Base-by-base conservation (phyloP, 345 rosid genomes). In the Bruguiera parviflora region DNA sequence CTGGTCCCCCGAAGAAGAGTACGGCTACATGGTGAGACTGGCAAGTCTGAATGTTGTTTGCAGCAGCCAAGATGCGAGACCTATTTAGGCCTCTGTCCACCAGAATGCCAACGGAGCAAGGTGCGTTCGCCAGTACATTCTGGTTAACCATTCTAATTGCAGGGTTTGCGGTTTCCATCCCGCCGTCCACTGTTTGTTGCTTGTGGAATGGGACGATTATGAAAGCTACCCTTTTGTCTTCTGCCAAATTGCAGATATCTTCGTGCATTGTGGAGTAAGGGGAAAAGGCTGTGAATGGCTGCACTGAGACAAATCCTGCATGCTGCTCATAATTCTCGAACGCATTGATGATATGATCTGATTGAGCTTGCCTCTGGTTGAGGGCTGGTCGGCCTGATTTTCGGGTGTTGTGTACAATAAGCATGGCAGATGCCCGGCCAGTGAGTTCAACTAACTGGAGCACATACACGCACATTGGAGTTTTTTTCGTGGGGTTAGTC, bases 191-290 rank as follows among this genome's bases (percentile, higher is more conserved):
- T 0, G 96, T 92, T 69, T 86, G 96, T 25, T 95, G 97, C 74
- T 88, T 92, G 69, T 95, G 99, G 82, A 95, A 92, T 8, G 99
- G 99, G 61, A 95, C 78, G 78, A 92, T 86, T 55, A 90, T 76
- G 33, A 95, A 71, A 15, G 96, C 83, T 2, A 87, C 87, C 5
- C 93, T 83, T 75, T 92, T 95, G 67, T 92, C 97, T 73, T 95
- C 99, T 6, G 97, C 96, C 73, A 95, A 66, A 80, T 73, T 86
- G 77, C 97, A 85, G 55, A 94, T 84, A 63, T 95, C 97, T 79
- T 89, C 97, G 16, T 92, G 99, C 97, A 95, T 92, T 27, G 99
- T 86, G 16, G 96, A 80, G 81, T 95, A 92, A 7, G 99, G 97
- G 0, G 97, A 95, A 65, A 95, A 87, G 47, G 93, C 93, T 9